These are phyloP conservation scores for Bonia amplexicaulis DNA, from an alignment of 176 grass and related monocot genomes.

Conservation along the genomic window DNA sequence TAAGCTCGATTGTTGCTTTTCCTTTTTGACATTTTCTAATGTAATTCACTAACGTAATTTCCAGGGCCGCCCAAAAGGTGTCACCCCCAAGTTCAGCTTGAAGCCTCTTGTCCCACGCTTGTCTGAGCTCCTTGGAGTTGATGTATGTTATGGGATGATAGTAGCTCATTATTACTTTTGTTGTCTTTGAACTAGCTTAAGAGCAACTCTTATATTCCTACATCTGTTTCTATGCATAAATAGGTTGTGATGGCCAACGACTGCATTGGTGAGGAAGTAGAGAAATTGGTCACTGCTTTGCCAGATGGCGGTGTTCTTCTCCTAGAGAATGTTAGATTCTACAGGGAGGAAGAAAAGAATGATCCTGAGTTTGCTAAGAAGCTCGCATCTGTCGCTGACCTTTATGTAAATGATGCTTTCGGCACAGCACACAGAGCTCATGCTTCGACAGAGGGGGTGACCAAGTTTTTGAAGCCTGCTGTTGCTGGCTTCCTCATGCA, in stretches of 20 bases:
- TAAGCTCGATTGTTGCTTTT: neutral
- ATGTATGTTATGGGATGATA: slow-evolving; percentile 46
- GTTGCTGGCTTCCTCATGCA: slow-evolving; percentile 99
- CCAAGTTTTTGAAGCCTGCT: slow-evolving; percentile 82
- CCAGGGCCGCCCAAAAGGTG: slow-evolving; percentile 93
- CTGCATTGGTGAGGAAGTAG: slow-evolving; percentile 86
- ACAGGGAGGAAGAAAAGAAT: slow-evolving; percentile 98
- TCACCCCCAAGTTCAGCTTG: slow-evolving; percentile 92
- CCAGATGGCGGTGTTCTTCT: slow-evolving; percentile 87
- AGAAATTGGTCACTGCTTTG: slow-evolving; percentile 61
- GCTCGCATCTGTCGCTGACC: slow-evolving; percentile 81
- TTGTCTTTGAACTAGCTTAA: neutral
- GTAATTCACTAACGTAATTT: neutral
- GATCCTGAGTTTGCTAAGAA: slow-evolving; percentile 94
- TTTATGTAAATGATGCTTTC: slow-evolving; percentile 96
- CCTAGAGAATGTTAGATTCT: slow-evolving; percentile 92
- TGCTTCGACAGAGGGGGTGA: slow-evolving; percentile 89
- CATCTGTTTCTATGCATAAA: neutral
- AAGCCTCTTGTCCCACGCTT: slow-evolving; percentile 90
- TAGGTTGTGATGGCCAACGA: slow-evolving; percentile 93
- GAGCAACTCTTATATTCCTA: neutral
- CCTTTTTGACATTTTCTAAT: neutral
- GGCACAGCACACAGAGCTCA: slow-evolving; percentile 88
- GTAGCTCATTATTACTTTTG: neutral
- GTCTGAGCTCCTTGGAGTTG: slow-evolving; percentile 80